phyloP scores from a whole-genome alignment of 148 eudicot genomes.

The Fagopyrum tataricum region DNA sequence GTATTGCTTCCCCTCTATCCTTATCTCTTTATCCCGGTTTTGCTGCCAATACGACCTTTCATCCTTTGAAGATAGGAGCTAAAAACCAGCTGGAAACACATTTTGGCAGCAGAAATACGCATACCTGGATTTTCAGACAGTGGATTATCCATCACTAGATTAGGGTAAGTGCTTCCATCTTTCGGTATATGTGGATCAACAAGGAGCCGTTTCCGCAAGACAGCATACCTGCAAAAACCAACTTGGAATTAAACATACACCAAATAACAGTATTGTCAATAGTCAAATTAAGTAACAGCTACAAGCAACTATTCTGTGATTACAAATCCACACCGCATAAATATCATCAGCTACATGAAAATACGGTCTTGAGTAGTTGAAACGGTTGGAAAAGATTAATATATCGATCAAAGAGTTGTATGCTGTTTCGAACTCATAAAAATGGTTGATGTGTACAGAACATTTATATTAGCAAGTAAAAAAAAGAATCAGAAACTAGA shows the following conservation, averaged over 20 bases:
- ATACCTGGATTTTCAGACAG: conserved; percentile 90
- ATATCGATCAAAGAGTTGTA: no score
- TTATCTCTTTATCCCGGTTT: neutral
- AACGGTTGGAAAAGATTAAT: no score
- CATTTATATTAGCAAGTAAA: no score
- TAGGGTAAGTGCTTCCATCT: conserved; percentile 48
- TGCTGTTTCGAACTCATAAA: no score
- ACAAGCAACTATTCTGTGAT: neutral
- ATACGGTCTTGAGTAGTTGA: no score
- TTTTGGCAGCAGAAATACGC: neutral
- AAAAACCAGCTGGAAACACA: neutral
- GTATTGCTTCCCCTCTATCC: neutral
- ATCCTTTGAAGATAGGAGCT: neutral
- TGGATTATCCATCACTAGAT: conserved; percentile 79
- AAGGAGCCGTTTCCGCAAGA: conserved; percentile 12
- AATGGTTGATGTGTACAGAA: no score
- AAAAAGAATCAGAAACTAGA: no score
- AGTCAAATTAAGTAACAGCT: neutral
- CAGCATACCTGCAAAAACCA: conserved; percentile 58
- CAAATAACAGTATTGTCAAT: neutral
- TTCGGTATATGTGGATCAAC: conserved; percentile 32
- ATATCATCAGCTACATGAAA: no score
- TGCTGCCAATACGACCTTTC: neutral
- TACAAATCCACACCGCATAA: no score
- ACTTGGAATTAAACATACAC: conserved; percentile 6